Percentiles rank a stretch among this genome's conserved stretches.
phyloP scores from a whole-genome alignment of 2,329 filamentous ascomycete genomes.

The Xylaria digitata region DNA sequence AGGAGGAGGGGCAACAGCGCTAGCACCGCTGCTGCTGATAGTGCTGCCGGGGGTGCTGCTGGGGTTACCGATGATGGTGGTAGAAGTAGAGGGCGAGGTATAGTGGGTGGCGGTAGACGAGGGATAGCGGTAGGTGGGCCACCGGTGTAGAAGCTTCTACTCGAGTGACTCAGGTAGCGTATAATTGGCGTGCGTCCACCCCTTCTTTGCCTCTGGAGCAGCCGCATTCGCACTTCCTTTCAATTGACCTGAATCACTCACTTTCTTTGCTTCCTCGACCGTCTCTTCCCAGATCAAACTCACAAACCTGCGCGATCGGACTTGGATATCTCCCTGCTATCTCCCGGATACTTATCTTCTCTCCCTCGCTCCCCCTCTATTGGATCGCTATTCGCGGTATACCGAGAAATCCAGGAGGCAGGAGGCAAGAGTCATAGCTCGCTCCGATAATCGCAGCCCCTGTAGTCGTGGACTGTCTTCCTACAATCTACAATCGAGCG shows the following conservation, averaged over 20 bases:
- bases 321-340: not conserved
- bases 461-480: not conserved
- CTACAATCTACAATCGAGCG: not conserved
- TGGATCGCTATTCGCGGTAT: conserved; percentile 18
- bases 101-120: not conserved
- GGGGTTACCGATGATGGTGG: conserved; percentile 8
- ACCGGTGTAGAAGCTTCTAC: conserved; percentile 51
- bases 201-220: conserved; percentile 42
- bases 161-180: conserved; percentile 48
- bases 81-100: not conserved
- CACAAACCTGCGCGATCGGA: conserved; percentile 29
- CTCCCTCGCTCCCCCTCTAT: conserved; percentile 1
- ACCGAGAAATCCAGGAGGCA: not conserved
- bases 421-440: conserved; percentile 28
- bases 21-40: not conserved
- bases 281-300: not conserved
- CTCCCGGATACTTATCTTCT: conserved; percentile 9
- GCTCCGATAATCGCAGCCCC: conserved; percentile 39
- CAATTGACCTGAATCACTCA: conserved; percentile 19
- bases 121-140: conserved; percentile 19
- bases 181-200: conserved; percentile 49
- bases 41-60: not conserved
- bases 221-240: conserved; percentile 38
- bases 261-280: no score
- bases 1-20: conserved; percentile 23